phyloP scores from a whole-genome alignment of 352 stramenopile genomes.

The Globisporangium splendens region DNA sequence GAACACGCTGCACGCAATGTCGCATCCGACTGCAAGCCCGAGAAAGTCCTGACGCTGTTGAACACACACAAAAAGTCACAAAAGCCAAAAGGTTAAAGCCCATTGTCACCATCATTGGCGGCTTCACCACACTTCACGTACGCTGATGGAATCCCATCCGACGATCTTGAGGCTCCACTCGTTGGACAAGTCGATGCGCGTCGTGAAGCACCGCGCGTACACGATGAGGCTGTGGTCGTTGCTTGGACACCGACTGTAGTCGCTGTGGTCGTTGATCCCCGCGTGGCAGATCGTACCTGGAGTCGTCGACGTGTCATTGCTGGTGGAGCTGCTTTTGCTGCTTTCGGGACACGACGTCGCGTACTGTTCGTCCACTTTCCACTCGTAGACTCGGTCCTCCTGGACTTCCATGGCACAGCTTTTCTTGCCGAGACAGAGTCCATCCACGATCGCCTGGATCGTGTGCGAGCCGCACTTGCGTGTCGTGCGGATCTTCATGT shows the following conservation, averaged over 20 bases:
- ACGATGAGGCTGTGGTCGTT: conserved; percentile 55
- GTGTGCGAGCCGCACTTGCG: conserved; percentile 35
- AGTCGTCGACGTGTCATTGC: conserved; percentile 20
- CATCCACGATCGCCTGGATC: conserved; percentile 64
- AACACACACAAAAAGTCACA: conserved; percentile 3
- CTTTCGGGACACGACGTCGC: conserved; percentile 28
- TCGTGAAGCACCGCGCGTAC: conserved; percentile 72
- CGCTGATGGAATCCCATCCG: conserved; percentile 77
- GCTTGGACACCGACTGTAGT: conserved; percentile 47
- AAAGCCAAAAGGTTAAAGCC: not conserved
- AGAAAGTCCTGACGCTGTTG: conserved; percentile 63
- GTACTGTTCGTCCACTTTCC: conserved; percentile 42
- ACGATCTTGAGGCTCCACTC: conserved; percentile 76
- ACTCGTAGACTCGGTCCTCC: conserved; percentile 50
- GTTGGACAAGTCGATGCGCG: conserved; percentile 65
- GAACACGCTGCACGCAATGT: conserved; percentile 59
- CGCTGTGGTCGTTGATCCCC: conserved; percentile 43
- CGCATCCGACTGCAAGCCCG: conserved; percentile 59
- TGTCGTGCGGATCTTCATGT: conserved; percentile 48
- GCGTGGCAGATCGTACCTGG: conserved; percentile 39
- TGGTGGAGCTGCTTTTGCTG: too few species aligned
- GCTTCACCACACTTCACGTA: conserved; percentile 13
- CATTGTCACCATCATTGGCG: not conserved
- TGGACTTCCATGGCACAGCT: conserved; percentile 66
- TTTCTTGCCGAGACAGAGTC: conserved; percentile 64